A percentile compares a stretch with the other conserved stretches of the same genome.
phyloP scores from a whole-genome alignment of 2,329 filamentous ascomycete genomes.

The Periglandula ipomoeae region DNA sequence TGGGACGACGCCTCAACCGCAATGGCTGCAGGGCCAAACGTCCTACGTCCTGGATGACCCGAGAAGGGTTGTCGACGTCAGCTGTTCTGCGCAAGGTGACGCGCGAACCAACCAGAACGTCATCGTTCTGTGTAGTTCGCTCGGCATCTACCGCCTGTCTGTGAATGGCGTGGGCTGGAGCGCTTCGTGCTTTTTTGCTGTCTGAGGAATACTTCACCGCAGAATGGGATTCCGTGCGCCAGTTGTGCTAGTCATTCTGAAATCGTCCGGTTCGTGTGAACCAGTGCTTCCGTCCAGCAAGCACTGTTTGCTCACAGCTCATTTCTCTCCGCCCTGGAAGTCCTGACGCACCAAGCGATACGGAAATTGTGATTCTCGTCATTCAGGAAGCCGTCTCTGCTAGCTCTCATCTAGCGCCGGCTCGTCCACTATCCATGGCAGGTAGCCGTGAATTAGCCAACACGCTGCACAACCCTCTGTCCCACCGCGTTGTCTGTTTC shows the following conservation, averaged over 20 bases:
- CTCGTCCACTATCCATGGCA: too few relatives aligned
- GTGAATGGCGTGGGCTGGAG: too few relatives aligned
- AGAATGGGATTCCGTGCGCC: too few relatives aligned
- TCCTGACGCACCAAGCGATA: background rate
- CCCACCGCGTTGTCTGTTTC: too few relatives aligned
- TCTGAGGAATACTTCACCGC: too few relatives aligned
- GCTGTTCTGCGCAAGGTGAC: background rate
- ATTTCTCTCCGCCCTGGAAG: background rate
- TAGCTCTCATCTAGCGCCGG: background rate
- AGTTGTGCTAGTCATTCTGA: background rate
- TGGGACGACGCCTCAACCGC: background rate
- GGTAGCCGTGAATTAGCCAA: too few relatives aligned
- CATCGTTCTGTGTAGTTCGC: background rate
- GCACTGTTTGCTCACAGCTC: too few relatives aligned
- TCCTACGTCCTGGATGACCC: background rate
- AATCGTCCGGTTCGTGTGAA: too few relatives aligned
- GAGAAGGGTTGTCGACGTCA: background rate
- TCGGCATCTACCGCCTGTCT: background rate
- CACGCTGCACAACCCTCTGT: too few relatives aligned
- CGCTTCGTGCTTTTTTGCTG: too few relatives aligned
- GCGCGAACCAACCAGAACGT: background rate
- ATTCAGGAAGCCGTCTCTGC: background rate
- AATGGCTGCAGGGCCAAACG: background rate
- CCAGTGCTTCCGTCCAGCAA: too few relatives aligned
- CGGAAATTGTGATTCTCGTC: background rate